Percentiles rank a stretch among this genome's conserved stretches.
Conservation (phyloP, 345 rosid genomes). For the Linum usitatissimum region DNA sequence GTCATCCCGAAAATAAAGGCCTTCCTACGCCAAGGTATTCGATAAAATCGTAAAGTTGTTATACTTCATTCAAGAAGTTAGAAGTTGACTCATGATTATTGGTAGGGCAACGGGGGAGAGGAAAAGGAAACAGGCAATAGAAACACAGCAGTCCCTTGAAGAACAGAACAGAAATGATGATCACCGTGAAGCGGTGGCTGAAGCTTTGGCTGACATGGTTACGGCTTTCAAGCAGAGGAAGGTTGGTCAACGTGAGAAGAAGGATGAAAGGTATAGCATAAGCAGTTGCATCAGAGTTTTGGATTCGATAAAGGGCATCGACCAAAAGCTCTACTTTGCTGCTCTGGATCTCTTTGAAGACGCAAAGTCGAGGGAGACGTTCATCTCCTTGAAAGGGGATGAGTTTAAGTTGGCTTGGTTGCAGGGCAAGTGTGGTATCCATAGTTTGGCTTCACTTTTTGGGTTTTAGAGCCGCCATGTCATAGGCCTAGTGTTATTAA, state of each 20-base stretch:
- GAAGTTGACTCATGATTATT: too few relatives aligned
- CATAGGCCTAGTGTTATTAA: too few relatives aligned
- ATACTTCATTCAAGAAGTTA: background rate
- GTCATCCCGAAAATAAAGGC: conserved; percentile 15
- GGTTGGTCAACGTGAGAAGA: conserved; percentile 8
- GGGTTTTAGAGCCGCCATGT: background rate
- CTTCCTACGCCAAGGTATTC: conserved; percentile 21
- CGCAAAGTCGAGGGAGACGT: conserved; percentile 43
- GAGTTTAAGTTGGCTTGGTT: conserved; percentile 44
- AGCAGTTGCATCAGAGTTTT: conserved; percentile 52
- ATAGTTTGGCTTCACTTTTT: too few relatives aligned
- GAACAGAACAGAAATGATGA: conserved; percentile 26
- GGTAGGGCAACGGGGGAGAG: conserved; percentile 12
- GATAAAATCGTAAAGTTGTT: conserved; percentile 24
- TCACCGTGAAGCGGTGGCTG: conserved; percentile 35
- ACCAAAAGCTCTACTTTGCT: conserved; percentile 44
- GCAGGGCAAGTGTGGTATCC: conserved; percentile 34
- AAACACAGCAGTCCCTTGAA: conserved; percentile 15
- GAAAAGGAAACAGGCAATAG: conserved; percentile 41
- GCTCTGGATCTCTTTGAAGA: conserved; percentile 71
- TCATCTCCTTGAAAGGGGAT: conserved; percentile 40
- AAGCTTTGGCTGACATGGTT: conserved; percentile 54
- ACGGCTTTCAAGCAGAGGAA: conserved; percentile 35
- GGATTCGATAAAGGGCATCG: conserved; percentile 49
- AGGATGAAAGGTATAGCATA: conserved; percentile 37